Evolutionary conservation across 768 basidiomycete genomes (phyloP), one percentile per base, ranked within the genome.

Genomic region (Boletales sp.): DNA sequence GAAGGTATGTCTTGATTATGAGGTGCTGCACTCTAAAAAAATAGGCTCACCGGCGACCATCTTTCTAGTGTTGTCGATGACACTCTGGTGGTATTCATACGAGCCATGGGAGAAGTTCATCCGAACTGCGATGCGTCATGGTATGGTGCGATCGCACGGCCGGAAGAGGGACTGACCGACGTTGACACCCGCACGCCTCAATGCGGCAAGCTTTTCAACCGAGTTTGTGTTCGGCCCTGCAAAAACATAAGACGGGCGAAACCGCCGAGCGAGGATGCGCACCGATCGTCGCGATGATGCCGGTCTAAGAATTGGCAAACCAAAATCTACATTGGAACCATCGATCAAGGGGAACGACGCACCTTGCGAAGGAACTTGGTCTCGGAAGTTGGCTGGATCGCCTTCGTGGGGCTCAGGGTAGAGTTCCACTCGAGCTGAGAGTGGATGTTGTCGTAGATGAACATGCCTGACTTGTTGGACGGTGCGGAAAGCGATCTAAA

Each of bases 21-120:
- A 18, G 32, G 35, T 31, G 8, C 19, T 8, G 13, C 12, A 15
- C 11, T 28, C 12, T 41, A 33, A 36, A 36, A 2, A 34, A 46
- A 37, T 46, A 11, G 13, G 67, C 82, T 60, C 58, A 93, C 92
- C 72, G 38, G 82, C 81, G 47, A 91, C 80, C 77, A 88, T 86
- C 67, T 84, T 86, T 63, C 94, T 80, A 44, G 93, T 88, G 78
- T 98, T 98, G 76, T 98, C 94, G 67, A 99, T 93, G 59, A 98
- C 96, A 57, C 90, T 94, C 75, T 99, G 94, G 74, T 98, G 96
- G 70, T 95, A 98, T 63, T 94, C 93, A 72, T 99, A 94, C 49
- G 87, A 87, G 41, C 96, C 96, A 83, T 99, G 96, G 48, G 95
- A 98, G 70, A 98, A 99, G 81, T 99, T 99, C 96, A 99, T 98